Percentiles rank a stretch among this genome's conserved stretches.
phyloP scores from a whole-genome alignment of 352 stramenopile species.

The Globisporangium irregulare region DNA sequence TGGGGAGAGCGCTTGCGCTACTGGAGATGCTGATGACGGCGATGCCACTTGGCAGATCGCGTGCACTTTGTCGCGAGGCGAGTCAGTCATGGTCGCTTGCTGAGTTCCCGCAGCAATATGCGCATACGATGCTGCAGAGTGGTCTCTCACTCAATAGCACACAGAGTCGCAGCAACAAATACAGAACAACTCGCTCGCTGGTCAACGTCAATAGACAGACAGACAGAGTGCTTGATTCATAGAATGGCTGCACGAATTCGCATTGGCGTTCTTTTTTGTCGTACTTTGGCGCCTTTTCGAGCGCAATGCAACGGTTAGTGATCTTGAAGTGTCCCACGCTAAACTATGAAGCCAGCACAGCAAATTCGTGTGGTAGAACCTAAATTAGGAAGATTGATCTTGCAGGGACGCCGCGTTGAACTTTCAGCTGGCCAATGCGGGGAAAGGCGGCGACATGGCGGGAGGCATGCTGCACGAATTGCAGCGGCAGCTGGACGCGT shows the following conservation, averaged over 20 bases:
- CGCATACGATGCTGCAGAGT: background rate
- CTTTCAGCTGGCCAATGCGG: background rate
- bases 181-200: background rate
- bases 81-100: constrained; percentile 10
- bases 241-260: background rate
- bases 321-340: background rate
- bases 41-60: constrained; percentile 14
- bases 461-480: constrained; percentile 40
- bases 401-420: background rate
- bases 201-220: background rate
- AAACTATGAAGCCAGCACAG: no score
- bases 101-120: background rate
- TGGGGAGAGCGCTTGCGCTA: constrained; percentile 36
- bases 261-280: background rate
- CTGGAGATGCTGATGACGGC: background rate
- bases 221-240: background rate
- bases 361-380: background rate
- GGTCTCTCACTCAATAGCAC: background rate
- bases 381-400: constrained; percentile 1
- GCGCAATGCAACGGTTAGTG: background rate
- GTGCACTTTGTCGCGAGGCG: constrained; percentile 22
- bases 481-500: constrained; percentile 52
- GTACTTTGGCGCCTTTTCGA: background rate
- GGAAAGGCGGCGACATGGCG: background rate
- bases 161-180: background rate